phyloP scores from a whole-genome alignment of 306 rosid species.

The Trifolium fragiferum region DNA sequence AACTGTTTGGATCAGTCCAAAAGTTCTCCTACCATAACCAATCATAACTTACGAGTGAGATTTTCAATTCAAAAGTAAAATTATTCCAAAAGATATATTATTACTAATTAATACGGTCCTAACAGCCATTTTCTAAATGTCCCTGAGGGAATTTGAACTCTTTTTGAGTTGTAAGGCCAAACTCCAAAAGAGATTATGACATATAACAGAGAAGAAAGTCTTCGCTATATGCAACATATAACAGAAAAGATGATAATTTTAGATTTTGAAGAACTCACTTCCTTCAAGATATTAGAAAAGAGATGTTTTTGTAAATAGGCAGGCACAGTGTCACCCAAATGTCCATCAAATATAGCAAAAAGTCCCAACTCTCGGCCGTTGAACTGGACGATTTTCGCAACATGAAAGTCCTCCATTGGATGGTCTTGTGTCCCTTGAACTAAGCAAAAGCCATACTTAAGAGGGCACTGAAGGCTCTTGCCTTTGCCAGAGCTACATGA shows the following conservation, averaged over 20 bases:
- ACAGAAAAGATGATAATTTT: conserved; percentile 10
- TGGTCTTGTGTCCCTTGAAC: conserved; percentile 92
- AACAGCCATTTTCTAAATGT: too few species aligned
- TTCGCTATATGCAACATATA: background rate
- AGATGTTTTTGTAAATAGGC: conserved; percentile 81
- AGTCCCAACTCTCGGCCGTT: conserved; percentile 76
- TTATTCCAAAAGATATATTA: conserved; percentile 7
- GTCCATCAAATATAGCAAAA: conserved; percentile 89
- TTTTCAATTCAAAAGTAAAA: background rate
- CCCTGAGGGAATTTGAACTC: too few species aligned
- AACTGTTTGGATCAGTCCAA: conserved; percentile 65
- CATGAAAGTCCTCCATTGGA: conserved; percentile 91
- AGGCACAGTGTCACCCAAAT: conserved; percentile 83
- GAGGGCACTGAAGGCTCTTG: conserved; percentile 62
- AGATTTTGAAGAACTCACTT: conserved; percentile 61
- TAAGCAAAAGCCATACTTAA: conserved; percentile 82
- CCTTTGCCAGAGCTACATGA: conserved; percentile 84
- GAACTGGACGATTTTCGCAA: conserved; percentile 62
- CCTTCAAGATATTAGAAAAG: conserved; percentile 76
- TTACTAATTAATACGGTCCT: too few species aligned
- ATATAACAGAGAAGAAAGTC: conserved; percentile 13
- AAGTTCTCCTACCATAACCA: conserved; percentile 60
- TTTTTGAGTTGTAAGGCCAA: too few species aligned
- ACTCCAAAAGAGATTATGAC: too few species aligned
- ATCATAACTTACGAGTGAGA: background rate